Evolutionary conservation across 495 filamentous ascomycete species (phyloP).

Genomic region (Neurospora sp.): DNA sequence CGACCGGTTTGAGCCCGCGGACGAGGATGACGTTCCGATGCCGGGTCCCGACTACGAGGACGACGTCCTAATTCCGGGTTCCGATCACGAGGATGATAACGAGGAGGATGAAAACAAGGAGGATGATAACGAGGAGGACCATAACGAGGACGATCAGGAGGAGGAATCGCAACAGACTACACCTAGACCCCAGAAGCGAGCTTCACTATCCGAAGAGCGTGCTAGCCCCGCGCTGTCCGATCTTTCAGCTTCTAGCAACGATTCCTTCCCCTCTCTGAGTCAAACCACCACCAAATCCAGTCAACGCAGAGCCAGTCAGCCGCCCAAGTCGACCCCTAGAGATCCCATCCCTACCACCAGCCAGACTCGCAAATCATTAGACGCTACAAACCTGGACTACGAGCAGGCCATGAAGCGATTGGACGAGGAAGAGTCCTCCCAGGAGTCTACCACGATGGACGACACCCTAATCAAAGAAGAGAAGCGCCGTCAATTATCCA

Average conservation of each 20-base stretch:
- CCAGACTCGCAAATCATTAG: constrained; percentile 11
- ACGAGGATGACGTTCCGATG: constrained; percentile 5
- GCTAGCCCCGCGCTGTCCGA: constrained; percentile 5
- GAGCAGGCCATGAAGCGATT: constrained; percentile 26
- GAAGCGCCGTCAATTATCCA: not conserved
- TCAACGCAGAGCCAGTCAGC: not conserved
- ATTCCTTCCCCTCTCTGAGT: constrained; percentile 27
- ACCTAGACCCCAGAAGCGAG: not conserved
- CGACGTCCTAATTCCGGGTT: not conserved
- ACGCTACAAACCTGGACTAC: constrained; percentile 18
- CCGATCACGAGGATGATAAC: not conserved
- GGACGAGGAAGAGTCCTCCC: constrained; percentile 16
- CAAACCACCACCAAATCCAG: constrained; percentile 5
- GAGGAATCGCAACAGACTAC: not conserved
- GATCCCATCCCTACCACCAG: constrained; percentile 4
- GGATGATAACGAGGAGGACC: not conserved
- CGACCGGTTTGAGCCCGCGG: constrained; percentile 5
- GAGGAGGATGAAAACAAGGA: not conserved
- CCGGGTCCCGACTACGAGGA: not conserved
- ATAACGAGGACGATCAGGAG: constrained; percentile 1
- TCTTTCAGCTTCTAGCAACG: constrained; percentile 8
- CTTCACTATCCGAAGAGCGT: constrained; percentile 4
- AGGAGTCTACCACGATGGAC: not conserved
- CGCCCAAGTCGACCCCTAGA: constrained; percentile 1
- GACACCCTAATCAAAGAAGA: not conserved